phyloP scores from a whole-genome alignment of 305 asterid species.

The Rubia balearica region DNA sequence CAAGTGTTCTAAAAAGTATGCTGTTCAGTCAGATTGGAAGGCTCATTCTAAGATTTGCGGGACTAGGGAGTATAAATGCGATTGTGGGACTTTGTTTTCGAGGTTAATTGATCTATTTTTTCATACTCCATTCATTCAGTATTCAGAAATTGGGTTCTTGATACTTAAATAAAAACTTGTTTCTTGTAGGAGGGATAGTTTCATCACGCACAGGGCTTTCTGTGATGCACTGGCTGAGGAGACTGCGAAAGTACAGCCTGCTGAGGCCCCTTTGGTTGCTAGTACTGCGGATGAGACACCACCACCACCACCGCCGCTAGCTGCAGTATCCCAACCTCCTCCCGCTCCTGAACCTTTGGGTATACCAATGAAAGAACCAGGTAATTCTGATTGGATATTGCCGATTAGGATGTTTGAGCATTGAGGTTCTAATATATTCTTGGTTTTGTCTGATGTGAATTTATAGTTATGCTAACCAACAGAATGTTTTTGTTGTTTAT shows the following conservation, averaged over 20 bases:
- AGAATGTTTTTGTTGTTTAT: constrained; percentile 26
- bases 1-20: constrained; percentile 61
- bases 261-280: constrained; percentile 25
- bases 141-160: neutral
- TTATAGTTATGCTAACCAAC: constrained; percentile 15
- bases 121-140: neutral
- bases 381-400: constrained; percentile 31
- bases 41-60: constrained; percentile 81
- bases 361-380: constrained; percentile 43
- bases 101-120: constrained; percentile 32
- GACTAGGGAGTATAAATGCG: constrained; percentile 59
- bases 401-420: constrained; percentile 20
- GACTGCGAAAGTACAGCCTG: constrained; percentile 41
- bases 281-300: constrained; percentile 38
- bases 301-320: constrained; percentile 21
- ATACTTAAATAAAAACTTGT: constrained; percentile 2
- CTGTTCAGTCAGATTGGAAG: constrained; percentile 71
- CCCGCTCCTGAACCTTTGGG: constrained; percentile 28
- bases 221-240: constrained; percentile 71
- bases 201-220: constrained; percentile 69
- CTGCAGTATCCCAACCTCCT: constrained; percentile 22
- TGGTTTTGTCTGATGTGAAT: constrained; percentile 25
- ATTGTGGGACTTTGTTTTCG: constrained; percentile 66
- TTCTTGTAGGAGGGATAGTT: constrained; percentile 61
- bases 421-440: constrained; percentile 16